A percentile compares a stretch with the other conserved stretches of the same genome.
Conservation (phyloP, 169 alveolate genomes). For the Babesia gibsoni region DNA sequence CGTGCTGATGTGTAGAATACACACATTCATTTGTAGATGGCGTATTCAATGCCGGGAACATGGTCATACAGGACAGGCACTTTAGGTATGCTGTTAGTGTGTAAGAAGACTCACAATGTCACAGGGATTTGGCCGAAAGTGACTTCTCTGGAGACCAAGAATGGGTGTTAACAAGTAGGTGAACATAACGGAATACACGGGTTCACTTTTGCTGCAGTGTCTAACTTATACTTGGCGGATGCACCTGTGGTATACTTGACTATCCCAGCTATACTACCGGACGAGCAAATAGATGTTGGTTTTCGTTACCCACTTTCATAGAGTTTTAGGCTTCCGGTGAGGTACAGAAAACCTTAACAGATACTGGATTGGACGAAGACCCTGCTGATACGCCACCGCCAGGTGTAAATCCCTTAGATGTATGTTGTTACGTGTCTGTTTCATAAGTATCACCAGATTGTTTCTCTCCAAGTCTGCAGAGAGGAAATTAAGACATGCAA, state of each 20-base stretch:
- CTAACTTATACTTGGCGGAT: conserved; percentile 22
- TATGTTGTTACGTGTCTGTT: background rate
- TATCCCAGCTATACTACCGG: conserved; percentile 50
- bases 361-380: conserved; percentile 37
- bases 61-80: background rate
- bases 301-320: background rate
- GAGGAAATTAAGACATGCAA: conserved; percentile 15
- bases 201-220: conserved; percentile 1
- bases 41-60: no score
- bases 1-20: no score
- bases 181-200: background rate
- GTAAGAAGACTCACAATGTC: background rate
- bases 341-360: conserved; percentile 28
- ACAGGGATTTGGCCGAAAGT: background rate
- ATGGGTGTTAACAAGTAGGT: background rate
- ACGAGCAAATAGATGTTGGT: conserved; percentile 47
- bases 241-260: conserved; percentile 59
- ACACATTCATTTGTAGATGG: no score
- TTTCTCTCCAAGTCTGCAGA: conserved; percentile 10
- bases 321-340: conserved; percentile 29
- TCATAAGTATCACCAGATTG: conserved; percentile 10
- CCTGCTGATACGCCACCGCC: conserved; percentile 19
- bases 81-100: background rate
- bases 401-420: conserved; percentile 34
- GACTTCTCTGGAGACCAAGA: background rate